Percentiles rank a stretch among this genome's conserved stretches.
phyloP scores from a whole-genome alignment of 257 asterid genomes.

The Solanum etuberosum region DNA sequence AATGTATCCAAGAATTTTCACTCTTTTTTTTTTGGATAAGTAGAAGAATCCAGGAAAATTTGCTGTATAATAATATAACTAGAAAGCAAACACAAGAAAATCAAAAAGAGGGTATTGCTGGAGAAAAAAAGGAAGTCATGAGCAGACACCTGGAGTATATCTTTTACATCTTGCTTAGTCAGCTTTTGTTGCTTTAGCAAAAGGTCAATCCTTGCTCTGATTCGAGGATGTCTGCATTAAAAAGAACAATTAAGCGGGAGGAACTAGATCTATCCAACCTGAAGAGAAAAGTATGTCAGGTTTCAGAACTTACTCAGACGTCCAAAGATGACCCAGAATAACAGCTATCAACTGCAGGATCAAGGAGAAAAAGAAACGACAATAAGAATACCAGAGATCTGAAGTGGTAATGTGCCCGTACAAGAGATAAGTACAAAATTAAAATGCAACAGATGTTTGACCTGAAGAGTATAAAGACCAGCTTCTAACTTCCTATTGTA shows the following conservation, averaged over 20 bases:
- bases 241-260: background rate
- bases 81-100: background rate
- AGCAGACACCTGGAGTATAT: slow-evolving; percentile 70
- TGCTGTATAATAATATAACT: background rate
- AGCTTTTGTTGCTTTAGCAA: slow-evolving; percentile 81
- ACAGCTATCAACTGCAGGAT: slow-evolving; percentile 76
- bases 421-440: background rate
- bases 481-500: slow-evolving; percentile 72
- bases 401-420: background rate
- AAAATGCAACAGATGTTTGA: background rate
- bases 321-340: slow-evolving; percentile 95
- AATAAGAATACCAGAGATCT: background rate
- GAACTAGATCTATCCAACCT: background rate
- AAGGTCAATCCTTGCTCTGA: slow-evolving; percentile 82
- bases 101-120: background rate
- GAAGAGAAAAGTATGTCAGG: background rate
- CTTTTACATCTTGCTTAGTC: slow-evolving; percentile 69
- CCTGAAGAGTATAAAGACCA: slow-evolving; percentile 97
- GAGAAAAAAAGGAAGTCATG: slow-evolving; percentile 1
- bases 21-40: background rate
- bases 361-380: background rate
- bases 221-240: slow-evolving; percentile 56
- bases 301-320: slow-evolving; percentile 72
- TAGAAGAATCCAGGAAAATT: background rate
- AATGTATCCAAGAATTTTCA: background rate